A percentile compares a stretch with the other conserved stretches of the same genome.
Conservation (phyloP, 2,329 filamentous ascomycete genomes). For the Anthostomella pinea region DNA sequence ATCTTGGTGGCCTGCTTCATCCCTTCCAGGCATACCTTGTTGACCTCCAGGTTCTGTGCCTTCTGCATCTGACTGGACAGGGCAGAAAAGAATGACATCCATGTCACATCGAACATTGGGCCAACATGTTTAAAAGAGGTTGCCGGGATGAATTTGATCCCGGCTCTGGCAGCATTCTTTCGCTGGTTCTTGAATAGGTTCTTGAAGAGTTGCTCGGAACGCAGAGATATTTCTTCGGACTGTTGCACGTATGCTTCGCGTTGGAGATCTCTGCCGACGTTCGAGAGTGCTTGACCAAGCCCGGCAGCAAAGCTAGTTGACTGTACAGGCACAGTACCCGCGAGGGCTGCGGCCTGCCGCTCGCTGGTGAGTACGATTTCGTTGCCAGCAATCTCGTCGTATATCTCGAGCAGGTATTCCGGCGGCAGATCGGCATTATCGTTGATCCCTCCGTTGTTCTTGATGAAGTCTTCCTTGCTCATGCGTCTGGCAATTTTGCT, state of each 20-base stretch:
- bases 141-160: constrained; percentile 81
- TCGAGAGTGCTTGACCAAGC: constrained; percentile 85
- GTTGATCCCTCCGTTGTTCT: constrained; percentile 98
- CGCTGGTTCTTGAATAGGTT: constrained; percentile 87
- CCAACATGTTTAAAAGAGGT: constrained; percentile 93
- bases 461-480: constrained; percentile 97
- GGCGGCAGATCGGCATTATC: constrained; percentile 90
- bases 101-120: constrained; percentile 97
- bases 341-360: constrained; percentile 80
- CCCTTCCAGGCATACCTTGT: constrained; percentile 89
- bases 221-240: constrained; percentile 81
- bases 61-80: constrained; percentile 92
- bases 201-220: constrained; percentile 83
- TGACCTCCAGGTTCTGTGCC: constrained; percentile 86
- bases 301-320: constrained; percentile 72
- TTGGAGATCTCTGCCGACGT: constrained; percentile 86
- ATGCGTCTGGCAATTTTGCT: constrained; percentile 79
- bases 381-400: constrained; percentile 84
- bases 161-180: constrained; percentile 67
- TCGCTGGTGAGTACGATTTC: constrained; percentile 96
- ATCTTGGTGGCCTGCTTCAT: constrained; percentile 93
- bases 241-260: constrained; percentile 92
- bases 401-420: constrained; percentile 86
- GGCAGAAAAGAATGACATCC: constrained; percentile 98
- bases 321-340: constrained; percentile 59